phyloP scores from a whole-genome alignment of 305 asterid genomes.

The Solanum hybrid region DNA sequence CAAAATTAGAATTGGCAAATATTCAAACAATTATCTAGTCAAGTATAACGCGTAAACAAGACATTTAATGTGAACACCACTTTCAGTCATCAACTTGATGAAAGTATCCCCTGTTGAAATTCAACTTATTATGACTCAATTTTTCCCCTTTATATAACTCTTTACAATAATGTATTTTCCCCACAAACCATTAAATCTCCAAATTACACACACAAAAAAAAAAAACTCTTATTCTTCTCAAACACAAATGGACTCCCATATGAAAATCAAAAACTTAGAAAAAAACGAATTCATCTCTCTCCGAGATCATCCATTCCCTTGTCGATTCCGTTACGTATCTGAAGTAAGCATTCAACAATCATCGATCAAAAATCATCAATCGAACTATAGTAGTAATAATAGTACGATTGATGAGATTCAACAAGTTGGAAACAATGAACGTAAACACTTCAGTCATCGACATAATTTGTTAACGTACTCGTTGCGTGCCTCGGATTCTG shows the following conservation, averaged over 20 bases:
- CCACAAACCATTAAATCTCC: background rate
- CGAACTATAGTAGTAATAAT: background rate
- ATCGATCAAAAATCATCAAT: background rate
- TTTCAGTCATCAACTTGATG: background rate
- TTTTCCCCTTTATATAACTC: background rate
- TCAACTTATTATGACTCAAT: background rate
- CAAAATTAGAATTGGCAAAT: background rate
- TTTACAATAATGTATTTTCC: background rate
- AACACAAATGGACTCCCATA: background rate
- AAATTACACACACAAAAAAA: background rate
- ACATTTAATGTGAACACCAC: background rate
- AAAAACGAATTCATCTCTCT: background rate
- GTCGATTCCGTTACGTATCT: background rate
- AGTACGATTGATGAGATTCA: background rate
- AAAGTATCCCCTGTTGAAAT: background rate
- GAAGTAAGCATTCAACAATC: background rate
- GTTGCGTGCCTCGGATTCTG: background rate
- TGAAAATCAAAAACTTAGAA: background rate
- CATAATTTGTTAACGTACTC: slow-evolving; percentile 1
- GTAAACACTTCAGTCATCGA: background rate
- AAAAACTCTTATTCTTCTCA: background rate
- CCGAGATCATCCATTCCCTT: background rate
- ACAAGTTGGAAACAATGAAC: background rate
- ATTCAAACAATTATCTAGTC: background rate
- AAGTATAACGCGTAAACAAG: slow-evolving; percentile 1